Conservation (phyloP, 2,329 filamentous ascomycete genomes). For the Fusarium sp. region DNA sequence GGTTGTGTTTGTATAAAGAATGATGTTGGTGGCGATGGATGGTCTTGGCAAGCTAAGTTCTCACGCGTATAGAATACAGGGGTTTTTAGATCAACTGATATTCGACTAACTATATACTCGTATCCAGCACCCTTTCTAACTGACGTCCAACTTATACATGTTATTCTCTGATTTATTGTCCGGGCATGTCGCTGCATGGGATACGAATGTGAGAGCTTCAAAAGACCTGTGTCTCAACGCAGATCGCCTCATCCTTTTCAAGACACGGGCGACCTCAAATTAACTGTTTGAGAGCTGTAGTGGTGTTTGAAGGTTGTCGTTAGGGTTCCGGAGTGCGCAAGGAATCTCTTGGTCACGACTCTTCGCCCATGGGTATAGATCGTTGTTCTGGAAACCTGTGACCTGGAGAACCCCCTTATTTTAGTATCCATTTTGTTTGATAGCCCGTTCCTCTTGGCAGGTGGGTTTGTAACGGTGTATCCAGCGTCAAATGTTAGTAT, state of each 20-base stretch:
- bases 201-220: not conserved
- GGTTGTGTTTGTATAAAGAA: not conserved
- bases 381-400: not conserved
- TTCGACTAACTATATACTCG: not conserved
- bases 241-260: not conserved
- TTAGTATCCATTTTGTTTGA: not conserved
- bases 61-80: not conserved
- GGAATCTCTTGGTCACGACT: not conserved
- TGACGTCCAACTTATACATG: not conserved
- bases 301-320: not conserved
- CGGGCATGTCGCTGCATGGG: not conserved
- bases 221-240: not conserved
- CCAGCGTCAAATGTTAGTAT: too few relatives aligned
- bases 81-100: slow-evolving; percentile 4
- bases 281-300: not conserved
- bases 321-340: not conserved
- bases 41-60: not conserved
- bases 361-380: not conserved
- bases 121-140: not conserved
- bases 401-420: not conserved
- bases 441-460: too few relatives aligned
- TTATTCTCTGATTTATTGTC: slow-evolving; percentile 5
- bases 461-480: not conserved
- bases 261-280: not conserved
- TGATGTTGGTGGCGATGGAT: not conserved